Conservation (phyloP, 768 basidiomycete genomes). For the Panaeolus papilionaceus region DNA sequence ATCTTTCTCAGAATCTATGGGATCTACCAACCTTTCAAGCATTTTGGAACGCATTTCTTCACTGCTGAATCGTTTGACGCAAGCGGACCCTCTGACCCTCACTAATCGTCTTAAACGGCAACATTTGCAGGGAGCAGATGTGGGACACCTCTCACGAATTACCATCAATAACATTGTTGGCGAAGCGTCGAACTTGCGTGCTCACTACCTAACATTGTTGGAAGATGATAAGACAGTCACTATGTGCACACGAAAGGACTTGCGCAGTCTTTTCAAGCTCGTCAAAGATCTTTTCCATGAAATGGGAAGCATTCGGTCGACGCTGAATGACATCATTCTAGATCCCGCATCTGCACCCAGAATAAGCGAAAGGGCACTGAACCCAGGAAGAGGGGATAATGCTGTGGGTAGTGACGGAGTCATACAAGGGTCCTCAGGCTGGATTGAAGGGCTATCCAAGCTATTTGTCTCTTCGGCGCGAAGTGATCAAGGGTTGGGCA, state of each 20-base stretch:
- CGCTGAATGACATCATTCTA: slow-evolving; percentile 88
- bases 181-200: slow-evolving; percentile 73
- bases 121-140: slow-evolving; percentile 83
- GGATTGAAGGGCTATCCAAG: slow-evolving; percentile 90
- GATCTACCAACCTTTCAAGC: slow-evolving; percentile 28
- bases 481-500: slow-evolving; percentile 27
- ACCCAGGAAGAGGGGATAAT: slow-evolving; percentile 54
- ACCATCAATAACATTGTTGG: slow-evolving; percentile 77
- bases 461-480: slow-evolving; percentile 55
- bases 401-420: slow-evolving; percentile 27
- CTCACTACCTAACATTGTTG: slow-evolving; percentile 72
- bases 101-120: slow-evolving; percentile 92
- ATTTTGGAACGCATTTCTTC: slow-evolving; percentile 68
- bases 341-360: slow-evolving; percentile 80
- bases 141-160: slow-evolving; percentile 83
- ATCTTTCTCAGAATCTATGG: slow-evolving; percentile 61
- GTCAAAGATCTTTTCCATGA: slow-evolving; percentile 86
- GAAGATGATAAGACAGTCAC: slow-evolving; percentile 76
- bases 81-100: slow-evolving; percentile 87
- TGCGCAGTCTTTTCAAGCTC: slow-evolving; percentile 81
- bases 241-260: slow-evolving; percentile 77
- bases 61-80: slow-evolving; percentile 60
- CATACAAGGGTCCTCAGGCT: slow-evolving; percentile 48
- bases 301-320: slow-evolving; percentile 79
- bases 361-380: slow-evolving; percentile 74